Percentiles rank a stretch among this genome's conserved stretches.
Evolutionary conservation across 257 asterid genomes (phyloP).

Genomic region (Prunella vulgaris): DNA sequence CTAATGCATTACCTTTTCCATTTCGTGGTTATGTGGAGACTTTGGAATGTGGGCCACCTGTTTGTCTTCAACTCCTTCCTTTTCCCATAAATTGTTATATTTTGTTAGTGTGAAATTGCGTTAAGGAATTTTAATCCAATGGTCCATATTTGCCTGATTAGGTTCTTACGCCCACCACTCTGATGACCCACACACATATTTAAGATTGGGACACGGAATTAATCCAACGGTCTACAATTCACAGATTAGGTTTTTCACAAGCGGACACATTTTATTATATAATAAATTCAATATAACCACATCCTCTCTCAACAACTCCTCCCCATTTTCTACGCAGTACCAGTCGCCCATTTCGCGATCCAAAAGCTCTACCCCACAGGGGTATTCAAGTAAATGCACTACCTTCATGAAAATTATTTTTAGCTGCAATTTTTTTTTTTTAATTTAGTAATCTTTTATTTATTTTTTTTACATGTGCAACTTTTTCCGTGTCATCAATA

Average conservation of each 20-base stretch:
- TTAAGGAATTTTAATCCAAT: background rate
- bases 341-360: constrained; percentile 31
- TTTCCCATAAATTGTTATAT: constrained; percentile 11
- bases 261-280: constrained; percentile 13
- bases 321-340: constrained; percentile 36
- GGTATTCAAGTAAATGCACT: constrained; percentile 39
- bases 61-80: constrained; percentile 22
- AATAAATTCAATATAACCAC: constrained; percentile 18
- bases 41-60: constrained; percentile 34
- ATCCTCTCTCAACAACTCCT: constrained; percentile 28
- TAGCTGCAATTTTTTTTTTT: background rate
- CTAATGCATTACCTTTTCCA: background rate
- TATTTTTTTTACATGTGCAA: background rate
- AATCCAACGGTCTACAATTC: constrained; percentile 42
- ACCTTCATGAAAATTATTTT: background rate
- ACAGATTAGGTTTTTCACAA: constrained; percentile 20
- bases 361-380: constrained; percentile 32
- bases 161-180: background rate
- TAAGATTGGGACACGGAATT: constrained; percentile 42
- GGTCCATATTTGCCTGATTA: background rate
- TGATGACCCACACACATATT: background rate
- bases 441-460: background rate
- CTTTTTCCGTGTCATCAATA: background rate
- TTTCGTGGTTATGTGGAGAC: constrained; percentile 8
- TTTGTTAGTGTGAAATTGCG: background rate